phyloP scores from a whole-genome alignment of 148 eudicot genomes.

The Cornus florida region DNA sequence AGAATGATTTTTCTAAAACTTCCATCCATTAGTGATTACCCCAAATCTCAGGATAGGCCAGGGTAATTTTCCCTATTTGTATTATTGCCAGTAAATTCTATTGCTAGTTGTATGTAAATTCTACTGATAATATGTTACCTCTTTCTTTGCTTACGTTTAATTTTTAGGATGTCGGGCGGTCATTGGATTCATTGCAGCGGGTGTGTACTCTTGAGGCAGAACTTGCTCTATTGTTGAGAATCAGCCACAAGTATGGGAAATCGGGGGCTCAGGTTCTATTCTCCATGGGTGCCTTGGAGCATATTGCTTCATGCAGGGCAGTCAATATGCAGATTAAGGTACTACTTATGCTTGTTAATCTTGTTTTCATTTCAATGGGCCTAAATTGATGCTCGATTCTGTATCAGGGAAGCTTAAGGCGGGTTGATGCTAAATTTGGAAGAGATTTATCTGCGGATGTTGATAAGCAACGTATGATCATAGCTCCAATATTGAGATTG shows the following conservation, averaged over 20 bases:
- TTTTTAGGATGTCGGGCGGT: constrained; percentile 66
- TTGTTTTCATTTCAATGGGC: constrained; percentile 15
- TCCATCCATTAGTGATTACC: no score
- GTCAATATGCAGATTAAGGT: constrained; percentile 75
- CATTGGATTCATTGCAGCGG: constrained; percentile 80
- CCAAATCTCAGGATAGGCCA: no score
- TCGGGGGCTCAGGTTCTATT: constrained; percentile 83
- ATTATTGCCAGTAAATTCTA: not conserved
- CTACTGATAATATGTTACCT: not conserved
- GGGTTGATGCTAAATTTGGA: constrained; percentile 48
- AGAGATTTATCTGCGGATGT: constrained; percentile 44
- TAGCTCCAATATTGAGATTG: constrained; percentile 81
- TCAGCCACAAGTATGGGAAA: constrained; percentile 84
- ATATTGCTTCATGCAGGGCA: constrained; percentile 83
- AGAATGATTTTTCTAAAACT: no score
- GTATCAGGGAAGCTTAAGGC: constrained; percentile 65
- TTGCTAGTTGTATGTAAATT: not conserved
- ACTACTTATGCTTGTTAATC: constrained; percentile 10
- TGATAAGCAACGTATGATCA: constrained; percentile 65
- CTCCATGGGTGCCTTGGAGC: constrained; percentile 86
- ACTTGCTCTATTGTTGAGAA: constrained; percentile 79
- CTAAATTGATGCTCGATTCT: not conserved
- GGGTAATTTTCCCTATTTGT: no score
- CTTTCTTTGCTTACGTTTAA: not conserved
- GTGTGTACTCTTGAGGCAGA: constrained; percentile 91